Evolutionary conservation across 1,284 basidiomycete species (phyloP).

Genomic region (Coniophora puteana): DNA sequence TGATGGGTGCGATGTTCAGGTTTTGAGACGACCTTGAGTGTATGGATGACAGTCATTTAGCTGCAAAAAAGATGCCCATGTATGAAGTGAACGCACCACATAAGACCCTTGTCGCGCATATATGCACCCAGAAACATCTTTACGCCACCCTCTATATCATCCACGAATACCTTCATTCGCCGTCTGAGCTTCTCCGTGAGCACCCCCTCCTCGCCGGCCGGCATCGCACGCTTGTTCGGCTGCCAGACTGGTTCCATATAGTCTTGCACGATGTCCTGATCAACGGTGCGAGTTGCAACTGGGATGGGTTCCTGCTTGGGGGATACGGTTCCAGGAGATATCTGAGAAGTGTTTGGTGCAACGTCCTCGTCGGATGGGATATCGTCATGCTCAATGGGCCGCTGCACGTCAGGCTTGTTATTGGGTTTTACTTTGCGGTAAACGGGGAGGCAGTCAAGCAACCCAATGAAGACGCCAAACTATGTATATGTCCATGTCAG

Average conservation of each 20-base stretch:
- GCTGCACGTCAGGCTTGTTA: constrained; percentile 16
- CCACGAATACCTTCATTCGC: constrained; percentile 36
- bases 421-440: constrained; percentile 8
- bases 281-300: too few relatives aligned
- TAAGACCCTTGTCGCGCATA: constrained; percentile 42
- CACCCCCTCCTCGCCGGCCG: constrained; percentile 11
- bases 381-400: constrained; percentile 17
- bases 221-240: constrained; percentile 27
- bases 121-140: constrained; percentile 49
- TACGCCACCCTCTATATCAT: constrained; percentile 41
- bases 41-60: constrained; percentile 8
- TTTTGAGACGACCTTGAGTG: constrained; percentile 25
- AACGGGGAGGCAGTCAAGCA: constrained; percentile 22
- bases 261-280: constrained; percentile 21
- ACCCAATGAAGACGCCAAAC: constrained; percentile 32
- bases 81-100: constrained; percentile 32
- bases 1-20: constrained; percentile 33
- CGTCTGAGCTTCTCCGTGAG: constrained; percentile 11
- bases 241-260: constrained; percentile 28
- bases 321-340: too few relatives aligned
- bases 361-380: constrained; percentile 25
- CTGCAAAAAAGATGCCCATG: background rate
- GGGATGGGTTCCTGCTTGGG: too few relatives aligned
- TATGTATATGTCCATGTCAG: constrained; percentile 13
- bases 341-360: constrained; percentile 17